Base-by-base conservation (phyloP, 208 protist genomes). In the Jaenimonas drosophilae region DNA sequence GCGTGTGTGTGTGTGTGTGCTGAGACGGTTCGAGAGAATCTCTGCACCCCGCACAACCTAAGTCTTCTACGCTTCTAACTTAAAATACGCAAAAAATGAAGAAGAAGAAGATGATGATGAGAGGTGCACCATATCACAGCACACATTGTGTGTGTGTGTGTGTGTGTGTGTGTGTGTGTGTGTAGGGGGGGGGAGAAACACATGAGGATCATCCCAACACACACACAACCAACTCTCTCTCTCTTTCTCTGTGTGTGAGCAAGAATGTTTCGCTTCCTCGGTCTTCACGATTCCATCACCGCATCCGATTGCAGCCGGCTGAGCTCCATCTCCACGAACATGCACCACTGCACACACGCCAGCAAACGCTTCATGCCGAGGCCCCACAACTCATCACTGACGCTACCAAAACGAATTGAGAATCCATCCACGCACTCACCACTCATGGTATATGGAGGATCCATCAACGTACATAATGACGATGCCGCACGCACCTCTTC, bases 361-460 rank as follows among this genome's bases (percentile, higher is more conserved):
- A 89, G 49, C 24, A 93, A 44, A 54, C 87, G 81, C 54, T 79
- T 77, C 80, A 89, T 88, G 11, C 58, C 79, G 4, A 88, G 27
- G 6, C 80, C 80, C 85, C 85, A 93, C 29, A 78, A 43, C 4
- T 58, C 59, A 0, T 88, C 80, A 6, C 68, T 50, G 23, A 76
- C 68, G 24, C 43, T 57, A 28, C 80, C 77, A 46, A 86, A 69
- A 0, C 65, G 64, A 0, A 93, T 53, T 2, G 70, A 70, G 26
- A 78, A 79, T 7, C 85, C 76, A n/a, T n/a, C n/a, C n/a, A n/a
- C n/a, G n/a, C n/a, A n/a, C n/a, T n/a, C n/a, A n/a, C n/a, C n/a
- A n/a, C n/a, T n/a, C n/a, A n/a, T n/a, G n/a, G n/a, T n/a, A n/a
- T n/a, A n/a, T n/a, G n/a, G n/a, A n/a, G n/a, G n/a, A n/a, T n/a